phyloP scores from a whole-genome alignment of 306 rosid species.

The Casuarina equisetifolia region DNA sequence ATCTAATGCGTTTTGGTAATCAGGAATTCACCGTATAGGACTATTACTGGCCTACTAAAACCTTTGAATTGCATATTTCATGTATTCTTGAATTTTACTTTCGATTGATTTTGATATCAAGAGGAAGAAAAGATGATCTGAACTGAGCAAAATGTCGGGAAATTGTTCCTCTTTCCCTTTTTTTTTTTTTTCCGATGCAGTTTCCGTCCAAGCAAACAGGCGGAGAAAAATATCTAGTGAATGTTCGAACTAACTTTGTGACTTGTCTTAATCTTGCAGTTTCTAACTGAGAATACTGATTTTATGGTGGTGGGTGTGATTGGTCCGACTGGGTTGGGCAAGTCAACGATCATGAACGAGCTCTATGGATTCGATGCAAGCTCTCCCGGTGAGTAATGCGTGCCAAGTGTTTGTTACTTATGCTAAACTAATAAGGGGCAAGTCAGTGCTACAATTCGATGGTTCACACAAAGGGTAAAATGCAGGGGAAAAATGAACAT shows the following conservation, averaged over 20 bases:
- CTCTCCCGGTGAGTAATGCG: constrained; percentile 64
- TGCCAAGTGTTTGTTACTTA: background rate
- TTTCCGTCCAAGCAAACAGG: background rate
- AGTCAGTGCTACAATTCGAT: too few species aligned
- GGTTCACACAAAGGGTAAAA: too few species aligned
- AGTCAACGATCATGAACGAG: constrained; percentile 83
- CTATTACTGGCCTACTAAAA: background rate
- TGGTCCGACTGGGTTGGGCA: constrained; percentile 87
- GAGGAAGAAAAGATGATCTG: background rate
- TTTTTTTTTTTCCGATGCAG: background rate
- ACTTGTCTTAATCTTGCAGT: constrained; percentile 44
- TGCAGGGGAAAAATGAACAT: too few species aligned
- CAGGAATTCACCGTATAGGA: too few species aligned
- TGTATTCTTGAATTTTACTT: background rate
- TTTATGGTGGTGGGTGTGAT: constrained; percentile 85
- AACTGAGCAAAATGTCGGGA: background rate
- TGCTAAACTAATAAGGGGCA: too few species aligned
- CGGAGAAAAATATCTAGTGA: background rate
- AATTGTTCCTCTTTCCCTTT: background rate
- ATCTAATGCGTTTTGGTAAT: background rate
- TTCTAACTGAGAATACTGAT: constrained; percentile 83
- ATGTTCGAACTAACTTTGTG: background rate
- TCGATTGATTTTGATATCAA: background rate
- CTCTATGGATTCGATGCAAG: constrained; percentile 77
- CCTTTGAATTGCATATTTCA: background rate